A percentile compares a stretch with the other conserved stretches of the same genome.
These are phyloP conservation scores for Ascochyta clinopodiicola DNA, from an alignment of 2,329 filamentous ascomycete species.

Conservation along the genomic window DNA sequence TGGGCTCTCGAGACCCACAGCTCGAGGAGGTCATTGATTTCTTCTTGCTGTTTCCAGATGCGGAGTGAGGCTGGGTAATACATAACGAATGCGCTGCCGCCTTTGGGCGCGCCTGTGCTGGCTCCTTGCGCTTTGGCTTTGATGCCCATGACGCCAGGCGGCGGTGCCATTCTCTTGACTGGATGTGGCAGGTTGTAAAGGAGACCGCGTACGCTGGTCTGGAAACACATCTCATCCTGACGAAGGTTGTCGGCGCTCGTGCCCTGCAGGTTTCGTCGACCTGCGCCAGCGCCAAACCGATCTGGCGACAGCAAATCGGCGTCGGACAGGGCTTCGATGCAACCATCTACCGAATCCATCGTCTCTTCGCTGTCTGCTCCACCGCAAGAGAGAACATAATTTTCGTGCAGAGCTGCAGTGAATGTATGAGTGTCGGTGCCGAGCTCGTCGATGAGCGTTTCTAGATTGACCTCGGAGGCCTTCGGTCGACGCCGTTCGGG, in stretches of 20 bases:
- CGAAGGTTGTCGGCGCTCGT: conserved; percentile 73
- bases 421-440: conserved; percentile 93
- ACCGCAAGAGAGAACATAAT: conserved; percentile 86
- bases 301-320: conserved; percentile 84
- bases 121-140: conserved; percentile 39
- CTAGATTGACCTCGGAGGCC: conserved; percentile 55
- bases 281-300: conserved; percentile 67
- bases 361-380: conserved; percentile 64
- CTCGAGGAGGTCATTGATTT: conserved; percentile 76
- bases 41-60: conserved; percentile 82
- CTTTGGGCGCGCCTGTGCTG: conserved; percentile 35
- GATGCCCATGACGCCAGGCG: conserved; percentile 44
- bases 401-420: conserved; percentile 89
- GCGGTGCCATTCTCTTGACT: conserved; percentile 68
- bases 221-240: conserved; percentile 93
- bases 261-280: conserved; percentile 57
- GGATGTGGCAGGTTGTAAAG: conserved; percentile 85
- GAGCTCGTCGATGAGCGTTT: conserved; percentile 87
- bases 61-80: conserved; percentile 87
- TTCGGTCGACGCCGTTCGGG: conserved; percentile 54
- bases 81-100: conserved; percentile 79
- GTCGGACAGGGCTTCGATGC: conserved; percentile 84
- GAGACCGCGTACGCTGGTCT: conserved; percentile 85
- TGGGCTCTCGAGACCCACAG: conserved; percentile 68
- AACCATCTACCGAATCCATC: conserved; percentile 81